Evolutionary conservation across 306 rosid genomes (phyloP).

Genomic region (Pyrus pyrifolia): DNA sequence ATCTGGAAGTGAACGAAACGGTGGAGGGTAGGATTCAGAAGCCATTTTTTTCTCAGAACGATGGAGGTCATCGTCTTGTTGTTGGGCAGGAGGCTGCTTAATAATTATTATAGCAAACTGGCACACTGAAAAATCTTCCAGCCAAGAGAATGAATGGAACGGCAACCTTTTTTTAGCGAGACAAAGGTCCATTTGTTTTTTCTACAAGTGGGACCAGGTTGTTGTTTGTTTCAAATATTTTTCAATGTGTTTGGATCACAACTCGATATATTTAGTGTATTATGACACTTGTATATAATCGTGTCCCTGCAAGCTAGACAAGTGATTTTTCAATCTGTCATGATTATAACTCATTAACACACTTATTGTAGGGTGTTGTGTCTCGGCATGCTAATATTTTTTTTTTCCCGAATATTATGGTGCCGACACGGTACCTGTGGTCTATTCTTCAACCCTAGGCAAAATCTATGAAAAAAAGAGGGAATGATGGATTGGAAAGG

Average conservation of each 20-base stretch:
- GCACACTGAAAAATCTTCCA: not conserved
- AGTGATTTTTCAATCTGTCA: too few relatives aligned
- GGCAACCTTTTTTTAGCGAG: not conserved
- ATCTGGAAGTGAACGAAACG: conserved; percentile 11
- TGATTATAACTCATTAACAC: too few relatives aligned
- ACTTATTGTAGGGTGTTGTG: too few relatives aligned
- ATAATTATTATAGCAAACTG: too few relatives aligned
- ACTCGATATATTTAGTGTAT: too few relatives aligned
- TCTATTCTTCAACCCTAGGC: not conserved
- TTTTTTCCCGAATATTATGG: not conserved
- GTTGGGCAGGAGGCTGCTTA: not conserved
- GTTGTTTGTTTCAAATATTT: not conserved
- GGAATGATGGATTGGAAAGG: not conserved
- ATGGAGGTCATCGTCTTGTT: not conserved
- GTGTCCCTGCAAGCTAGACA: too few relatives aligned
- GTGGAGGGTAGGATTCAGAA: conserved; percentile 49
- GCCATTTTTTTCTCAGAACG: not conserved
- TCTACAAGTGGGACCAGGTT: not conserved
- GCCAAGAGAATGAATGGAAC: not conserved
- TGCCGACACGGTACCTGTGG: not conserved
- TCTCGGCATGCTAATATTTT: too few relatives aligned
- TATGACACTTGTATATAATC: too few relatives aligned
- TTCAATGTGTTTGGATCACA: too few relatives aligned
- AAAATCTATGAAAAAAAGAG: not conserved
- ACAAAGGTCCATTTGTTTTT: not conserved